phyloP scores from a whole-genome alignment of 768 basidiomycete genomes.

The Trametes gibbosa region DNA sequence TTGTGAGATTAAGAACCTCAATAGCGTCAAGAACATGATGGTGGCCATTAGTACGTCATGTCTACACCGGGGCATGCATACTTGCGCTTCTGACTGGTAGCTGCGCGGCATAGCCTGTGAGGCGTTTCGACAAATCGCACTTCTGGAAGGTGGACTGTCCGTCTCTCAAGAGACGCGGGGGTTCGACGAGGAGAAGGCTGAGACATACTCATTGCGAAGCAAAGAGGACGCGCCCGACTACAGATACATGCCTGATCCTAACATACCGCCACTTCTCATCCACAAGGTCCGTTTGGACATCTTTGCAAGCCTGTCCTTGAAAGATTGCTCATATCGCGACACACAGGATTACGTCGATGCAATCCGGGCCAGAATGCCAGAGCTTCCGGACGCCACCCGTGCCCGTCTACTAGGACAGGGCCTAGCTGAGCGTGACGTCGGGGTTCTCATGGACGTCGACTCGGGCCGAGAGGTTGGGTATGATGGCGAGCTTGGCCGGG shows the following conservation, averaged over 20 bases:
- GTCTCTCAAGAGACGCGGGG: conserved; percentile 89
- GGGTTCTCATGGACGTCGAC: conserved; percentile 75
- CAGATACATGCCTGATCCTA: conserved; percentile 97
- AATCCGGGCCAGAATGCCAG: conserved; percentile 59
- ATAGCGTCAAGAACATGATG: conserved; percentile 82
- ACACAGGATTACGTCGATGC: conserved; percentile 59
- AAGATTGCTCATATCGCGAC: neutral
- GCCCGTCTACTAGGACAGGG: conserved; percentile 53
- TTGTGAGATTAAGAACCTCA: conserved; percentile 96
- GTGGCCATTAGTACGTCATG: conserved; percentile 71
- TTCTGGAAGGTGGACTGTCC: conserved; percentile 40
- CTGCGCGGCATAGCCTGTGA: conserved; percentile 62
- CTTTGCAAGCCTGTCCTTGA: neutral
- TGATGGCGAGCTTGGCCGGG: conserved; percentile 51
- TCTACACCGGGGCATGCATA: neutral
- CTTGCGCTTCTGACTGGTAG: neutral
- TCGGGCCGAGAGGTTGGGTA: conserved; percentile 57
- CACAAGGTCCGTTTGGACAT: conserved; percentile 31
- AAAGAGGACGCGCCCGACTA: conserved; percentile 98
- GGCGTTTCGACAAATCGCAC: conserved; percentile 70
- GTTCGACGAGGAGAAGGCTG: conserved; percentile 76
- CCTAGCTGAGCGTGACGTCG: conserved; percentile 62
- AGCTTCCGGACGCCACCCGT: conserved; percentile 67
- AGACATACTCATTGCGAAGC: conserved; percentile 78
- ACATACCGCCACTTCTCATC: conserved; percentile 72